Conservation (phyloP, 352 stramenopile species). For the Pythium dissotocum region DNA sequence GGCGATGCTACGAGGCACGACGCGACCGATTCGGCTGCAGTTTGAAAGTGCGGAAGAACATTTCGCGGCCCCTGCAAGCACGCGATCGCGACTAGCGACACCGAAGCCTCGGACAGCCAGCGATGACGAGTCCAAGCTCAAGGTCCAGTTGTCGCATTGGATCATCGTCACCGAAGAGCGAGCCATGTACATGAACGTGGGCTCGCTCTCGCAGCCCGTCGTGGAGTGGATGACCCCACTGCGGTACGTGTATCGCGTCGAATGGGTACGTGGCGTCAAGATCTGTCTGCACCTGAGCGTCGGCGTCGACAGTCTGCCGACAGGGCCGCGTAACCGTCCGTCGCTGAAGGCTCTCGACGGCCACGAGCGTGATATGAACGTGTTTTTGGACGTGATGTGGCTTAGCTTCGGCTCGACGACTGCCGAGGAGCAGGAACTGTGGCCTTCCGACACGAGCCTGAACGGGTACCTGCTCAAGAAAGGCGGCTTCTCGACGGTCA, state of each 20-base stretch:
- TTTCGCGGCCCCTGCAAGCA: slow-evolving; percentile 30
- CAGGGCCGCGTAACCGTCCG: slow-evolving; percentile 67
- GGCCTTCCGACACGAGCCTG: slow-evolving; percentile 87
- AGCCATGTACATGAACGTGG: slow-evolving; percentile 85
- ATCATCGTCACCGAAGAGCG: slow-evolving; percentile 87
- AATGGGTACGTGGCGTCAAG: slow-evolving; percentile 61
- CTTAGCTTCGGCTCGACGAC: slow-evolving; percentile 81
- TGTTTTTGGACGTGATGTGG: slow-evolving; percentile 89
- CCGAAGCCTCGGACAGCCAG: slow-evolving; percentile 6
- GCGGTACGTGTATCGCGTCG: slow-evolving; percentile 83
- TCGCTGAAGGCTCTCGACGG: slow-evolving; percentile 68
- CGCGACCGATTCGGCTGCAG: slow-evolving; percentile 70
- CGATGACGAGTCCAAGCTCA: slow-evolving; percentile 47
- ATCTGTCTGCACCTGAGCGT: slow-evolving; percentile 84
- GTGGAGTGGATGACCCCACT: slow-evolving; percentile 90
- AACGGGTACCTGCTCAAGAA: slow-evolving; percentile 87
- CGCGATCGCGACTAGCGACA: slow-evolving; percentile 26
- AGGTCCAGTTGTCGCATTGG: slow-evolving; percentile 82
- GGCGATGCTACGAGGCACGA: slow-evolving; percentile 69
- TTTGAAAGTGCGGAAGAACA: slow-evolving; percentile 84
- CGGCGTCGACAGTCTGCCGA: slow-evolving; percentile 82
- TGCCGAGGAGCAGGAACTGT: slow-evolving; percentile 86
- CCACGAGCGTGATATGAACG: slow-evolving; percentile 85
- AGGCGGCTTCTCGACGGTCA: slow-evolving; percentile 73
- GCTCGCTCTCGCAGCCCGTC: slow-evolving; percentile 68